phyloP scores from a whole-genome alignment of 1,284 basidiomycete species.

The Cutaneotrichosporon sp. region DNA sequence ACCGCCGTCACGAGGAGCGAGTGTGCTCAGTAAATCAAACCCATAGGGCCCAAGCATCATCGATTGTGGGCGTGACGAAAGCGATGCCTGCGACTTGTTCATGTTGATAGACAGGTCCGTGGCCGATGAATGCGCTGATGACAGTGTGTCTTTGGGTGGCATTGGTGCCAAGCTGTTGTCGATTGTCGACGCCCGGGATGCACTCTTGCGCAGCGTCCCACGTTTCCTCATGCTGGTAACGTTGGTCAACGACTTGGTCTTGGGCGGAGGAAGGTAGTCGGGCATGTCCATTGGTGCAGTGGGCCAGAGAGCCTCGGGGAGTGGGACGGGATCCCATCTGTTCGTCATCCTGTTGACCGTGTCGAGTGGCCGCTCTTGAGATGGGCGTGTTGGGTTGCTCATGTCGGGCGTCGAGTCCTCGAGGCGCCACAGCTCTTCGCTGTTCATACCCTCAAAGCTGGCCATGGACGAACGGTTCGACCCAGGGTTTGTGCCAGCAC shows the following conservation, averaged over 20 bases:
- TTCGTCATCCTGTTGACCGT: constrained; percentile 45
- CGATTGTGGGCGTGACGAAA: constrained; percentile 34
- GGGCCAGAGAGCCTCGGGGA: constrained; percentile 38
- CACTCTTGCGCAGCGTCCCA: constrained; percentile 22
- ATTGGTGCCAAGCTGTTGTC: constrained; percentile 19
- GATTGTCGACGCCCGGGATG: constrained; percentile 24
- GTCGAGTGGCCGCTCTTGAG: constrained; percentile 49
- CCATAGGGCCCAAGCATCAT: constrained; percentile 35
- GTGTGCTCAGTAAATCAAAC: constrained; percentile 42
- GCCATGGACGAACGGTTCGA: constrained; percentile 43
- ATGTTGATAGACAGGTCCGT: constrained; percentile 42
- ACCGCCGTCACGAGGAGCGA: constrained; percentile 51
- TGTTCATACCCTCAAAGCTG: constrained; percentile 36
- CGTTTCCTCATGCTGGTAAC: constrained; percentile 30
- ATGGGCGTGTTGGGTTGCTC: constrained; percentile 46
- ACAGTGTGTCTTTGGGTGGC: constrained; percentile 25
- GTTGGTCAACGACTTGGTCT: constrained; percentile 42
- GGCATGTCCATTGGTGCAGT: constrained; percentile 30
- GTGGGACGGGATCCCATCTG: constrained; percentile 26
- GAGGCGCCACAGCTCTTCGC: constrained; percentile 47
- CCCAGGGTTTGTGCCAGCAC: constrained; percentile 13
- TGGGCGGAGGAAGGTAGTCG: constrained; percentile 26
- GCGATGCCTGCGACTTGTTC: constrained; percentile 38
- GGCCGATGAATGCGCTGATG: constrained; percentile 46
- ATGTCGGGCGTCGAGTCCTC: constrained; percentile 42